Percentiles rank a stretch among this genome's conserved stretches.
These are phyloP conservation scores for Sporobolus alterniflorus DNA, from an alignment of 202 grass and related monocot genomes.

Conservation along the genomic window DNA sequence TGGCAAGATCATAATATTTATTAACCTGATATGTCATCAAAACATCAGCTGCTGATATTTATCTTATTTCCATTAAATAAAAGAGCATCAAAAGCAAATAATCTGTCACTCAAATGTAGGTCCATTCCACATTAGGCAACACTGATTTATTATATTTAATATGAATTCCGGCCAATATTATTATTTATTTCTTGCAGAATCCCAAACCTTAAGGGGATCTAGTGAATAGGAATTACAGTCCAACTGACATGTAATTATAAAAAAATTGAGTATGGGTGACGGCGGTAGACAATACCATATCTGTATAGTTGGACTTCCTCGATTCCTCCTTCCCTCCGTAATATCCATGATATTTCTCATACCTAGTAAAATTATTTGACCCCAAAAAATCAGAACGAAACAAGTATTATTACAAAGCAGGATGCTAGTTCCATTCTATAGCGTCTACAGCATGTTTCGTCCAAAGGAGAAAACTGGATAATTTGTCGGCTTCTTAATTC, in stretches of 20 bases:
- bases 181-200: constrained; percentile 8
- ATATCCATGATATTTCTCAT: constrained; percentile 91
- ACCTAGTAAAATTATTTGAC: constrained; percentile 51
- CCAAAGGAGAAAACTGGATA: not conserved
- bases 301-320: constrained; percentile 87
- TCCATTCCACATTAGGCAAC: constrained; percentile 9
- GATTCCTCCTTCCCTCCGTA: constrained; percentile 86
- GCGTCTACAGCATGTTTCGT: not conserved
- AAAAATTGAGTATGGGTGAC: not conserved
- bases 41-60: not conserved
- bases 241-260: not conserved
- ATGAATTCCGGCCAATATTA: not conserved
- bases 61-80: not conserved
- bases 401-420: not conserved
- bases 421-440: constrained; percentile 14
- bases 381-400: constrained; percentile 15
- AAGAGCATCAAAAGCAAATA: constrained; percentile 8
- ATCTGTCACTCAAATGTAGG: not conserved
- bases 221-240: not conserved
- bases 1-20: constrained; percentile 98
- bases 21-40: constrained; percentile 64
- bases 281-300: constrained; percentile 63
- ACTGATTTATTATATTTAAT: constrained; percentile 14
- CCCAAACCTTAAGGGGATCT: not conserved
- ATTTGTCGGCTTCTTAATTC: not conserved